phyloP scores from a whole-genome alignment of 495 filamentous ascomycete genomes.

The Lophiostoma macrostomum region DNA sequence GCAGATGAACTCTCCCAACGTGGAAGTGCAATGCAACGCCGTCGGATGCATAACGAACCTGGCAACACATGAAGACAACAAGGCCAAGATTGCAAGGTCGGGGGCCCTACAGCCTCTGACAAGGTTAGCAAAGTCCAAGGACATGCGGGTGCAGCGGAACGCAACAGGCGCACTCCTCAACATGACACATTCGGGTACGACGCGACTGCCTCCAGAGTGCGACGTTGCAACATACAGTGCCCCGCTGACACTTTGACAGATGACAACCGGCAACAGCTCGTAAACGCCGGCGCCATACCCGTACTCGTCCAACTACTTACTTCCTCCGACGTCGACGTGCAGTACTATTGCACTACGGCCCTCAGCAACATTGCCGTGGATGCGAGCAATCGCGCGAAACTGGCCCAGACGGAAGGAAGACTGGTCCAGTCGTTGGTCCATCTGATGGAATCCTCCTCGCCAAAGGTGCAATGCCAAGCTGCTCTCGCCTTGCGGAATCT shows the following conservation, averaged over 20 bases:
- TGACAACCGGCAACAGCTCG: conserved; percentile 94
- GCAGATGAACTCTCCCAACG: conserved; percentile 98
- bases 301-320: conserved; percentile 92
- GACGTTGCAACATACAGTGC: not conserved
- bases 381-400: conserved; percentile 78
- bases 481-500: conserved; percentile 91
- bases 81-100: conserved; percentile 95
- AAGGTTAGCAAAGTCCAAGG: conserved; percentile 89
- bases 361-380: conserved; percentile 98
- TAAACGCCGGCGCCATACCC: conserved; percentile 93
- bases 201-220: not conserved
- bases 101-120: conserved; percentile 89
- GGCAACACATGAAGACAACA: conserved; percentile 98
- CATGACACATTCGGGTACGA: conserved; percentile 96
- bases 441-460: conserved; percentile 93
- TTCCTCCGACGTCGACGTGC: conserved; percentile 90
- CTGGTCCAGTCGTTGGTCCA: conserved; percentile 91
- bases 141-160: conserved; percentile 97
- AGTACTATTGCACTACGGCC: conserved; percentile 98
- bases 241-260: conserved; percentile 50
- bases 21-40: conserved; percentile 98
- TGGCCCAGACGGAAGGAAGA: conserved; percentile 83
- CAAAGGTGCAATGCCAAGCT: conserved; percentile 97
- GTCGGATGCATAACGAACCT: conserved; percentile 98
- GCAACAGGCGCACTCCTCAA: conserved; percentile 94